Percentiles rank a stretch among this genome's conserved stretches.
These are phyloP conservation scores for Cornus suecica DNA, from an alignment of 148 eudicot genomes.

Conservation along the genomic window DNA sequence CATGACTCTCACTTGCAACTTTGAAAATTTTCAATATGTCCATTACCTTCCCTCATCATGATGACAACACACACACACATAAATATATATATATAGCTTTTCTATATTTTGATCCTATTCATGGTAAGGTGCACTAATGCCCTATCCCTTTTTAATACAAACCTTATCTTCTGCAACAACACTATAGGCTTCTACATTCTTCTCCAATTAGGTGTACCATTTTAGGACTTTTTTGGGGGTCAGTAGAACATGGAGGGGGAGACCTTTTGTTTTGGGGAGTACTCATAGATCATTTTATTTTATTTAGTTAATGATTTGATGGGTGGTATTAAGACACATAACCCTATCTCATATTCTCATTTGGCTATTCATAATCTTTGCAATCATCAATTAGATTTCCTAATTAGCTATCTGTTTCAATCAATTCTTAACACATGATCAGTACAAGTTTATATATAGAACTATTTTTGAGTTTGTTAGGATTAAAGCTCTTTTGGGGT, in stretches of 20 bases:
- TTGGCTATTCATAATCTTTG: not conserved
- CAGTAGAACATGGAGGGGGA: not conserved
- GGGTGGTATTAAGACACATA: slow-evolving; percentile 1
- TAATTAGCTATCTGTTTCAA: not conserved
- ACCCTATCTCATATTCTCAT: not conserved
- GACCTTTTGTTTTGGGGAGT: slow-evolving; percentile 5
- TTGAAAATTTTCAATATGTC: not conserved
- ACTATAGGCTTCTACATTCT: slow-evolving; percentile 6
- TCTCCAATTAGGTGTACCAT: not conserved
- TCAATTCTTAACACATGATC: not conserved
- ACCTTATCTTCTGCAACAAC: slow-evolving; percentile 4
- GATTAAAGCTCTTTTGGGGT: too few species aligned
- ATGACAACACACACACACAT: not conserved
- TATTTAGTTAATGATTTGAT: not conserved
- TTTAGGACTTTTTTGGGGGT: not conserved
- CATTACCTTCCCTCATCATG: not conserved
- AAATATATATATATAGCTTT: not conserved
- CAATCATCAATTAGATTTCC: not conserved
- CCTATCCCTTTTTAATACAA: not conserved
- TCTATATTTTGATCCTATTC: not conserved
- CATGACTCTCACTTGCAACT: not conserved
- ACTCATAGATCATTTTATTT: not conserved
- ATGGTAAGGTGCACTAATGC: not conserved
- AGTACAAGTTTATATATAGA: not conserved
- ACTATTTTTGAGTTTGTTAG: too few species aligned